Percentiles rank a stretch among this genome's conserved stretches.
Conservation (phyloP, 2,329 filamentous ascomycete genomes). For the Colletotrichum sp. region DNA sequence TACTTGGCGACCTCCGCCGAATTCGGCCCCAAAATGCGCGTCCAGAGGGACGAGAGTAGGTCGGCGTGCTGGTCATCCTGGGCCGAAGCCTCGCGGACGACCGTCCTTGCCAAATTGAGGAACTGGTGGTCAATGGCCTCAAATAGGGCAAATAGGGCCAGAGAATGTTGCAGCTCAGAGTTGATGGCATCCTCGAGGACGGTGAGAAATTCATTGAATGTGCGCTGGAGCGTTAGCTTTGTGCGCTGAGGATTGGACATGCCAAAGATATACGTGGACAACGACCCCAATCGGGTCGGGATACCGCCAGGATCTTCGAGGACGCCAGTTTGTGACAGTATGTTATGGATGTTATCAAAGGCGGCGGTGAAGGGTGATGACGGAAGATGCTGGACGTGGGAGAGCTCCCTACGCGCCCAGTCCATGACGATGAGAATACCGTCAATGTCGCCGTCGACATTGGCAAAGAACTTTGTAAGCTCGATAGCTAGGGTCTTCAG, state of each 20-base stretch:
- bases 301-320: constrained; percentile 58
- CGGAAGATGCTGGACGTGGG: constrained; percentile 67
- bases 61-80: constrained; percentile 85
- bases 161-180: constrained; percentile 80
- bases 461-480: constrained; percentile 89
- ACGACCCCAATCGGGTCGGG: constrained; percentile 71
- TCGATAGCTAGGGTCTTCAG: constrained; percentile 85
- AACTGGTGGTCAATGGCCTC: constrained; percentile 91
- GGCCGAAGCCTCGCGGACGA: constrained; percentile 80
- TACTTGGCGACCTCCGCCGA: constrained; percentile 83
- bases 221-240: constrained; percentile 79
- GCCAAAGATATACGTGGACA: constrained; percentile 79
- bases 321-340: constrained; percentile 70
- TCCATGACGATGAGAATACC: constrained; percentile 95
- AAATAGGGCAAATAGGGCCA: constrained; percentile 86
- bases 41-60: constrained; percentile 85
- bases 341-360: constrained; percentile 83
- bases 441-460: constrained; percentile 92
- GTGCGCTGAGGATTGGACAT: constrained; percentile 82
- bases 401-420: constrained; percentile 88
- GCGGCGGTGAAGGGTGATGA: constrained; percentile 70
- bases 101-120: constrained; percentile 82
- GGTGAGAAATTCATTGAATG: constrained; percentile 85
- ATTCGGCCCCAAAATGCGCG: constrained; percentile 79
- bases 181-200: constrained; percentile 90